Evolutionary conservation across 441 rosid genomes (phyloP).

Genomic region (Francoa sonchifolia): DNA sequence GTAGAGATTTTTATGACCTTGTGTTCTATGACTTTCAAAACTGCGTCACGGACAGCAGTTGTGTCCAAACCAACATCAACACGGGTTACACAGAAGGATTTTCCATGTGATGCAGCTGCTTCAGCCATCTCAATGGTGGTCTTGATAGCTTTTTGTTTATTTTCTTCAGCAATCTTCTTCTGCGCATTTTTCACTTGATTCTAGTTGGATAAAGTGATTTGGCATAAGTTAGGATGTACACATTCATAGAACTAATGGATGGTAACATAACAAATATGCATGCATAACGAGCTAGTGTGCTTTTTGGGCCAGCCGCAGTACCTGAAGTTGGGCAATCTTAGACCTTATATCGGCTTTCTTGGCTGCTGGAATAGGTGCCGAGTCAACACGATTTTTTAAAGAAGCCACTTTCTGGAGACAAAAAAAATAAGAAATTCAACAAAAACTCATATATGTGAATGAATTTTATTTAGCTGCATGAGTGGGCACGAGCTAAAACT

Average conservation of each 20-base stretch:
- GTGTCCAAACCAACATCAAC: slow-evolving; percentile 89
- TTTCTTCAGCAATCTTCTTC: slow-evolving; percentile 82
- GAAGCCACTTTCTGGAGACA: slow-evolving; percentile 61
- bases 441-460: not conserved
- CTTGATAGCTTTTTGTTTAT: slow-evolving; percentile 59
- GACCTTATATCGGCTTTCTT: slow-evolving; percentile 77
- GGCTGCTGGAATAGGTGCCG: slow-evolving; percentile 71
- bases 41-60: slow-evolving; percentile 92
- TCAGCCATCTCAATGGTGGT: slow-evolving; percentile 54
- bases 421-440: not conserved
- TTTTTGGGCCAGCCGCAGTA: slow-evolving; percentile 13
- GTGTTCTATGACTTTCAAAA: slow-evolving; percentile 54
- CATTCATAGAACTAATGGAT: too few relatives aligned
- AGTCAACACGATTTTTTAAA: slow-evolving; percentile 63
- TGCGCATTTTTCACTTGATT: slow-evolving; percentile 59
- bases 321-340: slow-evolving; percentile 71
- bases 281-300: not conserved
- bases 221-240: too few relatives aligned
- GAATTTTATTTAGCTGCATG: too few relatives aligned
- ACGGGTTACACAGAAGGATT: slow-evolving; percentile 51
- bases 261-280: too few relatives aligned
- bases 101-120: slow-evolving; percentile 60
- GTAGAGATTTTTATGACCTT: slow-evolving; percentile 30
- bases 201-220: slow-evolving; percentile 26
- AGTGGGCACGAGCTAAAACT: not conserved